Conservation (phyloP, 2,329 filamentous ascomycete species). For the Fusarium tricinctum region DNA sequence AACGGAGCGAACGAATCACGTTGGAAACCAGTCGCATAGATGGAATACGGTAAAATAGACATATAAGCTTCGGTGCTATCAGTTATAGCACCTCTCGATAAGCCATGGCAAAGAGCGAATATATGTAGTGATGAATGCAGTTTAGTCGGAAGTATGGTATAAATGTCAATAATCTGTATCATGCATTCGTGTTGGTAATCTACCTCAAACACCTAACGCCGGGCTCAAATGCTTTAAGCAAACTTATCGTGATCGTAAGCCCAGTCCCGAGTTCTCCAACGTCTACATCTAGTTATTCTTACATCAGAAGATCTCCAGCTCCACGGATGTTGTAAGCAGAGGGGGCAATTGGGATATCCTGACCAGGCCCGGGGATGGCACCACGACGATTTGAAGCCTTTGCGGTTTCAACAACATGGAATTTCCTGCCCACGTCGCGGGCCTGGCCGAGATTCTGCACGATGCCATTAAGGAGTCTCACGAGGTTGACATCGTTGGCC, state of each 20-base stretch:
- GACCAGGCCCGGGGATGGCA: slow-evolving; percentile 31
- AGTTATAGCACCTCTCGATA: no score
- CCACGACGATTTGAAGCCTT: slow-evolving; percentile 47
- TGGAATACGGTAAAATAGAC: background rate
- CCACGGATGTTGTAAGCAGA: slow-evolving; percentile 47
- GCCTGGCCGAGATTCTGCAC: slow-evolving; percentile 79
- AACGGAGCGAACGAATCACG: background rate
- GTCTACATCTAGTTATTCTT: slow-evolving; percentile 2
- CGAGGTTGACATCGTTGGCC: slow-evolving; percentile 85
- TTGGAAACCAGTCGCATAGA: background rate
- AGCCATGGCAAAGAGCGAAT: no score
- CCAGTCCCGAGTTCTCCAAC: background rate
- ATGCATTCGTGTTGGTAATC: slow-evolving; percentile 28
- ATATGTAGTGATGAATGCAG: no score
- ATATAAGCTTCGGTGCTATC: background rate
- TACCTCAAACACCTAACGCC: slow-evolving; percentile 49
- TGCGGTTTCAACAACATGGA: slow-evolving; percentile 67
- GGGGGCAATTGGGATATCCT: slow-evolving; percentile 43
- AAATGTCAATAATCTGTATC: background rate
- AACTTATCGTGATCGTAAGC: slow-evolving; percentile 7
- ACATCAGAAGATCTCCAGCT: slow-evolving; percentile 54
- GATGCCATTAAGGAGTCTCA: slow-evolving; percentile 81
- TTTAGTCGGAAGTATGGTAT: background rate
- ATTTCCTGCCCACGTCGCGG: slow-evolving; percentile 82
- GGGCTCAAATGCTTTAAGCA: slow-evolving; percentile 42